These are phyloP conservation scores for Hanseniaspora nectarophila DNA, from an alignment of 805 yeast species.

Conservation along the genomic window DNA sequence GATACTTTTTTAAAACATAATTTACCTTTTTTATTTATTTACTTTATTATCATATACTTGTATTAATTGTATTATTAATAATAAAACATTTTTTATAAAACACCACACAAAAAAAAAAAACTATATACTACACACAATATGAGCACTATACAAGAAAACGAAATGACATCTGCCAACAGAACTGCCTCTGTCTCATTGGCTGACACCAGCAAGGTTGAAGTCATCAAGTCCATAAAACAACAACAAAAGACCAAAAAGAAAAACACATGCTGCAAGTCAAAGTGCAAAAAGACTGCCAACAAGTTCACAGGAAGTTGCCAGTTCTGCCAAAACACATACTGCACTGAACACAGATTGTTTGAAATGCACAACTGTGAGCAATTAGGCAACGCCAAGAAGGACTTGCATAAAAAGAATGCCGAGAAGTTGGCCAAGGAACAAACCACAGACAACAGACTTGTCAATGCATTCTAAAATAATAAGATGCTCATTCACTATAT, in stretches of 20 bases:
- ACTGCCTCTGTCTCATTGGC: constrained; percentile 5
- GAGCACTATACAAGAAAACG: background rate
- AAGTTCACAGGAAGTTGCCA: constrained; percentile 69
- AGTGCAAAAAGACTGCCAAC: constrained; percentile 54
- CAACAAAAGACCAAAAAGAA: constrained; percentile 26
- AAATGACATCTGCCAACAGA: background rate
- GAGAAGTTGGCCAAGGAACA: constrained; percentile 71
- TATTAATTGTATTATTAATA: no score
- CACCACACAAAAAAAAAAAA: no score
- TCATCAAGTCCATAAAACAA: constrained; percentile 4
- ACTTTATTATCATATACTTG: no score
- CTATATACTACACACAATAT: no score
- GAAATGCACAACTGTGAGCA: constrained; percentile 78
- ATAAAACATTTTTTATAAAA: no score
- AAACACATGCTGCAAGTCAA: constrained; percentile 40
- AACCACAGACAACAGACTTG: constrained; percentile 37
- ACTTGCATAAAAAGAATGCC: constrained; percentile 75
- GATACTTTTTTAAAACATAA: no score
- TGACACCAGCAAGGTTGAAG: constrained; percentile 7
- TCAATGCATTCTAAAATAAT: constrained; percentile 7
- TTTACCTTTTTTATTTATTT: no score
- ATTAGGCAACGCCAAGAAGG: constrained; percentile 66
- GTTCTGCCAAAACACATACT: constrained; percentile 72
- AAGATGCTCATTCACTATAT: background rate
- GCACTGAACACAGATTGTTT: constrained; percentile 74